These are phyloP conservation scores for Uronychia setigera DNA, from an alignment of 73 alveolate genomes.

Conservation along the genomic window DNA sequence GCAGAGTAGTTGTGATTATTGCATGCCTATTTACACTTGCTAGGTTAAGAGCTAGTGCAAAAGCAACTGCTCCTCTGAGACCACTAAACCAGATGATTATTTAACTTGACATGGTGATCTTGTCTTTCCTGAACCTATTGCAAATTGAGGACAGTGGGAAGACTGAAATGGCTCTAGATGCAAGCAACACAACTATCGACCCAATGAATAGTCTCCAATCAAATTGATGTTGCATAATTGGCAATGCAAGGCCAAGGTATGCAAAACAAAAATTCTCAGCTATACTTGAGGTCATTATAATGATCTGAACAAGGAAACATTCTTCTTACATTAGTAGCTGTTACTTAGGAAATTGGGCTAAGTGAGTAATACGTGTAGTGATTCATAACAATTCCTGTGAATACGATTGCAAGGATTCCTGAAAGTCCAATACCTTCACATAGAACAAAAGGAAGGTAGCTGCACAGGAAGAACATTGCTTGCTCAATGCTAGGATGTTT, in stretches of 20 bases:
- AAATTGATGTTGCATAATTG: constrained; percentile 3
- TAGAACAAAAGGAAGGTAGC: constrained; percentile 37
- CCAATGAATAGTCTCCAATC: constrained; percentile 11
- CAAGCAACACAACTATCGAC: constrained; percentile 11
- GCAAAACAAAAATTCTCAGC: constrained; percentile 66
- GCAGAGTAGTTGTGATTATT: constrained; percentile 36
- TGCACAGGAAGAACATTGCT: constrained; percentile 22
- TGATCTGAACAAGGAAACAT: neutral
- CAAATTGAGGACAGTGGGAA: constrained; percentile 33
- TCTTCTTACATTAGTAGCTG: constrained; percentile 13
- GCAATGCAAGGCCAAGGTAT: constrained; percentile 50
- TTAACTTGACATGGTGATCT: constrained; percentile 6
- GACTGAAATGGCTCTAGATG: constrained; percentile 41
- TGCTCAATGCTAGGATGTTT: constrained; percentile 29
- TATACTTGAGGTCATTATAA: constrained; percentile 19
- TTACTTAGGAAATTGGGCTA: constrained; percentile 17
- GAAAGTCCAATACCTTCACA: constrained; percentile 56
- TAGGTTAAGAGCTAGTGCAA: constrained; percentile 50
- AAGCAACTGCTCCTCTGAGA: constrained; percentile 64
- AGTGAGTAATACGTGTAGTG: constrained; percentile 44
- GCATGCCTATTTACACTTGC: constrained; percentile 19
- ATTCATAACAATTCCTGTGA: constrained; percentile 41
- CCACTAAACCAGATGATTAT: constrained; percentile 58
- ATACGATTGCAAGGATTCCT: constrained; percentile 43
- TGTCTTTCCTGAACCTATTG: constrained; percentile 16